Evolutionary conservation across 495 filamentous ascomycete species (phyloP), one percentile per base, ranked within the genome.

Genomic region (Cercophora newfieldiana): DNA sequence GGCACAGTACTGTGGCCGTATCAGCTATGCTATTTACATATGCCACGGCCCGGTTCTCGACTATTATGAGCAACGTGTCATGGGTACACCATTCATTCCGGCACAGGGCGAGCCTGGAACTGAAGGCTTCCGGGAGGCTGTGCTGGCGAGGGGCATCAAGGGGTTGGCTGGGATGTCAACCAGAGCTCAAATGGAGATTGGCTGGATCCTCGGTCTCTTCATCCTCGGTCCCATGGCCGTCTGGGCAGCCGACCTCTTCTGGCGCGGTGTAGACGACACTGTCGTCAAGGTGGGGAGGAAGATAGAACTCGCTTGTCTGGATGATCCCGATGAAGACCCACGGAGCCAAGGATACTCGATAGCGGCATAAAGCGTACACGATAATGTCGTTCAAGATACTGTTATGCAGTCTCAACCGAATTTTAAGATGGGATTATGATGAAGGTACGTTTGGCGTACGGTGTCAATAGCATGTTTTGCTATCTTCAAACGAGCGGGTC

Each of bases 1-100:
- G 0, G 85, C 86, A 22, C 87, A 88, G 69, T 90, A 90, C 68
- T 80, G 87, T 16, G 88, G 87, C 47, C 81, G 83, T 25, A 85
- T 88, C 68, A 87, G 84, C 31, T 89, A 82, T 66, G 81, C 85
- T 8, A 80, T 89, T 33, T 89, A 88, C 59, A 83, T 88, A 62
- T 80, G 85, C 28, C 87, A 89, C 59, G 86, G 86, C 0, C 83
- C 85, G 12, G 81, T 87, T 21, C 77, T 87, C 1, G 79, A 79
- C 58, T 76, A 80, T 0, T 75, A 85, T 58, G 82, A 83, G 33
- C 81, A 80, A 59, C 69, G 74, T 0, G 70, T 87, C 56, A 77
- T 87, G 8, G 77, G 77, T 5, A 37, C 49, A 24, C 29, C 66
- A 7, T 62, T 55, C 26, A 49, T 63, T 10, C 64, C 77, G 0